phyloP scores from a whole-genome alignment of 2,329 filamentous ascomycete genomes.

The Dactylonectria estremocensis region DNA sequence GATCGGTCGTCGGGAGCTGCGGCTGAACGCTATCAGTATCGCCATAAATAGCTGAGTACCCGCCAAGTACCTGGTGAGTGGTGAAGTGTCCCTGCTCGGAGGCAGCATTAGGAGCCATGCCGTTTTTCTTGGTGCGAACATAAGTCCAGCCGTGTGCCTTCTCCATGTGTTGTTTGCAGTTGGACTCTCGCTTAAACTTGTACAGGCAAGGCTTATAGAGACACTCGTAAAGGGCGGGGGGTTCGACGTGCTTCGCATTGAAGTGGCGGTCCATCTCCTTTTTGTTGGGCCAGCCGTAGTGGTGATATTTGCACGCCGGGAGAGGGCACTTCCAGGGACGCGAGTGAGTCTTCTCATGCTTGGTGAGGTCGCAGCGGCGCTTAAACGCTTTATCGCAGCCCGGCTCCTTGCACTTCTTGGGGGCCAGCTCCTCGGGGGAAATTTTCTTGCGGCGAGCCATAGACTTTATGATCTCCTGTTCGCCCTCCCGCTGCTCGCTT shows the following conservation, averaged over 20 bases:
- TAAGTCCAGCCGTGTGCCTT: slow-evolving; percentile 95
- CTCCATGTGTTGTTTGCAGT: slow-evolving; percentile 99
- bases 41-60: too few species aligned
- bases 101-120: slow-evolving; percentile 74
- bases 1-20: too few species aligned
- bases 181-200: slow-evolving; percentile 94
- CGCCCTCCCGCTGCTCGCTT: slow-evolving; percentile 80
- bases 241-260: slow-evolving; percentile 94
- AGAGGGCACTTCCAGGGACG: slow-evolving; percentile 95
- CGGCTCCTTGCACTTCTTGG: slow-evolving; percentile 81
- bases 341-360: slow-evolving; percentile 98
- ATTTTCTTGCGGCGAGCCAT: slow-evolving; percentile 98
- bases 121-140: slow-evolving; percentile 92
- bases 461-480: slow-evolving; percentile 87
- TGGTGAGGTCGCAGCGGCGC: slow-evolving; percentile 96
- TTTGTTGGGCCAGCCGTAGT: slow-evolving; percentile 94
- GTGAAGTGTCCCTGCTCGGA: slow-evolving; percentile 64
- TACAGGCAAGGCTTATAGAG: slow-evolving; percentile 88
- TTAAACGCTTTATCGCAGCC: slow-evolving; percentile 94
- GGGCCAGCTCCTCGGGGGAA: slow-evolving; percentile 88
- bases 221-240: slow-evolving; percentile 88
- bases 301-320: slow-evolving; percentile 88
- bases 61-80: slow-evolving; percentile 63
- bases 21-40: too few species aligned
- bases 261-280: slow-evolving; percentile 97